Evolutionary conservation across 2,329 filamentous ascomycete genomes (phyloP).

Genomic region (Colletotrichum sublineola): DNA sequence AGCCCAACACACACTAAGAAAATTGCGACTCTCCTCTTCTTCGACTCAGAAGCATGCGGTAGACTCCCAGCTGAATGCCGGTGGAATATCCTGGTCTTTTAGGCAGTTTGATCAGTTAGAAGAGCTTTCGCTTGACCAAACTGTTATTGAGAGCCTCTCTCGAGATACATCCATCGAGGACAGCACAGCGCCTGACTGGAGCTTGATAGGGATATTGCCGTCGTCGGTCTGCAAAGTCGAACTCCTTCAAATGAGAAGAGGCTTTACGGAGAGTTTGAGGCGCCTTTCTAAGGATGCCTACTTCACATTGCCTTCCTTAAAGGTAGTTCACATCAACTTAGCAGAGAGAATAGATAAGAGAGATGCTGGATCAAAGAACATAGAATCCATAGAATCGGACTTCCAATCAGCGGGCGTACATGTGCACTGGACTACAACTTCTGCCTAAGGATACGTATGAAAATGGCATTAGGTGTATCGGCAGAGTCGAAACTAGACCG

Average conservation of each 20-base stretch:
- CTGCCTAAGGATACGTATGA: too few species aligned
- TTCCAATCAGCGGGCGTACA: not conserved
- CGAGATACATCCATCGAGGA: not conserved
- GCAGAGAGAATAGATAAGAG: not conserved
- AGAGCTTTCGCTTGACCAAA: constrained; percentile 27
- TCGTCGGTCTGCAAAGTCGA: not conserved
- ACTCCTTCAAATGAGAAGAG: constrained; percentile 1
- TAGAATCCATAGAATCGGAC: not conserved
- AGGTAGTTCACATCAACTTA: not conserved
- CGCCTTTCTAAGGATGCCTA: not conserved
- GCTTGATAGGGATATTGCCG: constrained; percentile 2
- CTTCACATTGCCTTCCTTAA: not conserved
- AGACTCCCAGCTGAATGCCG: not conserved
- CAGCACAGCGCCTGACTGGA: not conserved
- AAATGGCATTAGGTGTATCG: too few species aligned
- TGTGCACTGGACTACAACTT: not conserved
- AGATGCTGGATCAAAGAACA: not conserved
- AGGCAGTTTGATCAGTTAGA: constrained; percentile 19
- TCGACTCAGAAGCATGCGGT: not conserved
- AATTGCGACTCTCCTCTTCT: constrained; percentile 12
- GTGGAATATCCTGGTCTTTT: constrained; percentile 12
- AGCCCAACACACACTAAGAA: constrained; percentile 13
- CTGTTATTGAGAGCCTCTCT: not conserved
- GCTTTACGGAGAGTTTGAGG: not conserved
- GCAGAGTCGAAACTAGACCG: not conserved